These are phyloP conservation scores for Lecanicillium sp. DNA, from an alignment of 2,329 filamentous ascomycete species.

Conservation along the genomic window DNA sequence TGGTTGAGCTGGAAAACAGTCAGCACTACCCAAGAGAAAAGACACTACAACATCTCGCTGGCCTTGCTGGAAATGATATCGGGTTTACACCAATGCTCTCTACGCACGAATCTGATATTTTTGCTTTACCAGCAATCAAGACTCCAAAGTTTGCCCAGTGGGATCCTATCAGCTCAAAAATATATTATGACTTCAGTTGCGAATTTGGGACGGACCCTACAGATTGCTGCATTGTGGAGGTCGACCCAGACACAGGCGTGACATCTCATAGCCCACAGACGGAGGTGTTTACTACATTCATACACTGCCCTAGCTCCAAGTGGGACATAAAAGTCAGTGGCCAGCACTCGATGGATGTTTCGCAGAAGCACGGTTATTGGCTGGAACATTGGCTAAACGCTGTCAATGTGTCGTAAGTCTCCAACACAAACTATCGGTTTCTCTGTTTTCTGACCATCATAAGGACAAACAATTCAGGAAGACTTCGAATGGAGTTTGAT, in stretches of 20 bases:
- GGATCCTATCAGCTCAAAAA: slow-evolving; percentile 11
- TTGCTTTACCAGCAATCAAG: slow-evolving; percentile 11
- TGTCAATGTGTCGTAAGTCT: slow-evolving; percentile 1
- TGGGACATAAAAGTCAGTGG: slow-evolving; percentile 21
- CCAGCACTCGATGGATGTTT: too few relatives aligned
- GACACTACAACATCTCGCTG: too few relatives aligned
- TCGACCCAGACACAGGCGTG: slow-evolving; percentile 17
- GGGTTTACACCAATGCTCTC: slow-evolving; percentile 22
- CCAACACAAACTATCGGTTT: not conserved
- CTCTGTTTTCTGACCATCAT: too few relatives aligned
- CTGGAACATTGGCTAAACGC: too few relatives aligned
- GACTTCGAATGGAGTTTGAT: too few relatives aligned
- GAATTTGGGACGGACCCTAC: not conserved
- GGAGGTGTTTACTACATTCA: slow-evolving; percentile 15
- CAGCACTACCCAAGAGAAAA: too few relatives aligned
- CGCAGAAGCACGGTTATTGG: too few relatives aligned
- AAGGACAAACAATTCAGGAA: too few relatives aligned
- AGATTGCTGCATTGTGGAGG: slow-evolving; percentile 14
- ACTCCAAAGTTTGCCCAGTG: slow-evolving; percentile 12
- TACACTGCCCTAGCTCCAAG: slow-evolving; percentile 22
- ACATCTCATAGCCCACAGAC: slow-evolving; percentile 11
- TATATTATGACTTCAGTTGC: slow-evolving; percentile 21
- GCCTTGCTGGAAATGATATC: slow-evolving; percentile 6
- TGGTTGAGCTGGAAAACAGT: too few relatives aligned
- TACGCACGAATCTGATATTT: slow-evolving; percentile 17